Conservation (phyloP, 139 green algal genomes). For the Volvox africanus region DNA sequence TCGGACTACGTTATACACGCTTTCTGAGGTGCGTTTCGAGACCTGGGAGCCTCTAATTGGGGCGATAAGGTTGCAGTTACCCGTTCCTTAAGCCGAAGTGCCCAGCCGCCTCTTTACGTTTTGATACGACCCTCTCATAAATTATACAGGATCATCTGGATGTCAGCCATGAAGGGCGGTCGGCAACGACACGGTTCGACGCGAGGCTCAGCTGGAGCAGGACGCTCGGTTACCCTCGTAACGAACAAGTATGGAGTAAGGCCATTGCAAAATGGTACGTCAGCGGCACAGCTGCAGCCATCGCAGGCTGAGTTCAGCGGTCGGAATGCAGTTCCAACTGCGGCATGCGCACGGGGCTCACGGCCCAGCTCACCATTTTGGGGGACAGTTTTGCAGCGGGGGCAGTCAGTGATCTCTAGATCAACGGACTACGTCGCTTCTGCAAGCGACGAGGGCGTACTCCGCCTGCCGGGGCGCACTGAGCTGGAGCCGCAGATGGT, state of each 20-base stretch:
- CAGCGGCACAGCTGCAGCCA: neutral
- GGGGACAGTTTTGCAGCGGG: neutral
- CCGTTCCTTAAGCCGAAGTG: neutral
- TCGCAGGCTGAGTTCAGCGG: conserved; percentile 26
- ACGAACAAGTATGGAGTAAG: conserved; percentile 20
- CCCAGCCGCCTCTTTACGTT: neutral
- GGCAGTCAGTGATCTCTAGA: conserved; percentile 3
- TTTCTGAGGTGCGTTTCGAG: neutral
- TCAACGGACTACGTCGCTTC: conserved; percentile 79
- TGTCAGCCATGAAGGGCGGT: conserved; percentile 8
- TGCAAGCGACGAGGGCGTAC: conserved; percentile 77
- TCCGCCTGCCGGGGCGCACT: conserved; percentile 77
- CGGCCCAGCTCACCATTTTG: neutral
- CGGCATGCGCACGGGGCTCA: neutral
- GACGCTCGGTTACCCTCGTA: neutral
- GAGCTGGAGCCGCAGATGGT: conserved; percentile 68
- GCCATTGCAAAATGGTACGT: neutral
- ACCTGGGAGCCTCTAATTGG: neutral
- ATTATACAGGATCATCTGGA: neutral
- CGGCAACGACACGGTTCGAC: conserved; percentile 10
- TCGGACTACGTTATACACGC: neutral
- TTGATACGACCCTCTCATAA: neutral
- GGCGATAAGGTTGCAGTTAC: neutral
- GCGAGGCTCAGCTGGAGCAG: neutral
- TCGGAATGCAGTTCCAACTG: neutral